Evolutionary conservation across 768 basidiomycete genomes (phyloP).

Genomic region (Rhizopogon vesiculosus): DNA sequence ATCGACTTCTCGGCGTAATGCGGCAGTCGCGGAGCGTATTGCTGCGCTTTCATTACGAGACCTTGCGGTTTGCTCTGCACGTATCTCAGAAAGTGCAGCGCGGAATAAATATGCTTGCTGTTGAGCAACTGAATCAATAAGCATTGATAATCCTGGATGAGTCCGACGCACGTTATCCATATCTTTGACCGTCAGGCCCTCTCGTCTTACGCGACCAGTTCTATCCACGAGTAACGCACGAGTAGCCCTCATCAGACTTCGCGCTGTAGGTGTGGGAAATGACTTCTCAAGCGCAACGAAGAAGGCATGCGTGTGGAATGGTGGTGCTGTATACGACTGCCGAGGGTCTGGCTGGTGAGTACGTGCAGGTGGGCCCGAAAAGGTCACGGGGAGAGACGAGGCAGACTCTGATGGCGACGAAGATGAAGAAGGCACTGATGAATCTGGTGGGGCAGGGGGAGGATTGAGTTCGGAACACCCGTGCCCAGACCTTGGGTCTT

Average conservation of each 20-base stretch:
- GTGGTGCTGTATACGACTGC: constrained; percentile 55
- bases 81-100: constrained; percentile 87
- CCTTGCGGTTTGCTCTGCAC: constrained; percentile 78
- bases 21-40: constrained; percentile 72
- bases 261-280: constrained; percentile 70
- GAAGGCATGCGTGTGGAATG: constrained; percentile 82
- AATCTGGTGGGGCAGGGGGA: background rate
- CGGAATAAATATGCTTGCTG: constrained; percentile 96
- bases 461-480: constrained; percentile 3
- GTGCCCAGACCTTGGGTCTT: constrained; percentile 11
- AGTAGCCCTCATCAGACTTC: constrained; percentile 80
- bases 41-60: constrained; percentile 81
- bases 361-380: constrained; percentile 8
- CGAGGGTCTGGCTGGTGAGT: background rate
- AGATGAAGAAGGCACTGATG: background rate
- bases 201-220: constrained; percentile 62
- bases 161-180: constrained; percentile 65
- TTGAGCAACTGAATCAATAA: background rate
- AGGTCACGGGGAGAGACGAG: constrained; percentile 9
- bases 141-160: background rate
- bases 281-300: constrained; percentile 65
- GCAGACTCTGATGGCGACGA: background rate
- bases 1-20: constrained; percentile 85
- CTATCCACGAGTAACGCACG: constrained; percentile 77
- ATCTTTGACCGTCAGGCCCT: constrained; percentile 72